These are phyloP conservation scores for Microcyclosporella mali DNA, from an alignment of 2,329 filamentous ascomycete species.

Conservation along the genomic window DNA sequence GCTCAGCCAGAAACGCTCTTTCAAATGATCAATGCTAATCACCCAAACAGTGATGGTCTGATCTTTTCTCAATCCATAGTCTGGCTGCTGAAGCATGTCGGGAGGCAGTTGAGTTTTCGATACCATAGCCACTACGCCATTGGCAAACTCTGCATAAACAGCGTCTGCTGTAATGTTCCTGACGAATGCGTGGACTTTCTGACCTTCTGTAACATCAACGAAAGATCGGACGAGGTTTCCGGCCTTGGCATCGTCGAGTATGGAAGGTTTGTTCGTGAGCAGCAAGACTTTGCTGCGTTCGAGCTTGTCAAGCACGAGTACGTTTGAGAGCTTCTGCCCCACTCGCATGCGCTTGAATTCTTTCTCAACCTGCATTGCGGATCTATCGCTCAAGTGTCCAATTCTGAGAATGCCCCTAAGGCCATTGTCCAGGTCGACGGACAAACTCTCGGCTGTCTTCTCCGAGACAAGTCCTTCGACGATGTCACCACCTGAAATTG, in stretches of 20 bases:
- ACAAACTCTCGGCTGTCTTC: constrained; percentile 39
- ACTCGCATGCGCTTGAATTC: constrained; percentile 75
- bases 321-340: constrained; percentile 71
- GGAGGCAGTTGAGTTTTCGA: constrained; percentile 70
- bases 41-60: constrained; percentile 72
- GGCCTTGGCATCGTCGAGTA: constrained; percentile 68
- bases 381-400: constrained; percentile 79
- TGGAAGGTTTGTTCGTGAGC: constrained; percentile 74
- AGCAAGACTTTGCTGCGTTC: constrained; percentile 68
- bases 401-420: constrained; percentile 72
- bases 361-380: constrained; percentile 67
- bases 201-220: constrained; percentile 64
- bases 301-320: constrained; percentile 84
- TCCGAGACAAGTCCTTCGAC: constrained; percentile 63
- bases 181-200: constrained; percentile 69
- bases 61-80: constrained; percentile 72
- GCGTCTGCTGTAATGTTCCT: constrained; percentile 76
- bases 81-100: constrained; percentile 60
- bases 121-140: constrained; percentile 68
- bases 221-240: constrained; percentile 66
- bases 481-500: constrained; percentile 64
- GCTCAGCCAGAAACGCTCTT: constrained; percentile 63
- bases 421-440: constrained; percentile 67
- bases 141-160: constrained; percentile 82
- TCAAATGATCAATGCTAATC: constrained; percentile 62